Base-by-base conservation (phyloP, 192 early-diverging fungal species). In the Coemansia sp. region DNA sequence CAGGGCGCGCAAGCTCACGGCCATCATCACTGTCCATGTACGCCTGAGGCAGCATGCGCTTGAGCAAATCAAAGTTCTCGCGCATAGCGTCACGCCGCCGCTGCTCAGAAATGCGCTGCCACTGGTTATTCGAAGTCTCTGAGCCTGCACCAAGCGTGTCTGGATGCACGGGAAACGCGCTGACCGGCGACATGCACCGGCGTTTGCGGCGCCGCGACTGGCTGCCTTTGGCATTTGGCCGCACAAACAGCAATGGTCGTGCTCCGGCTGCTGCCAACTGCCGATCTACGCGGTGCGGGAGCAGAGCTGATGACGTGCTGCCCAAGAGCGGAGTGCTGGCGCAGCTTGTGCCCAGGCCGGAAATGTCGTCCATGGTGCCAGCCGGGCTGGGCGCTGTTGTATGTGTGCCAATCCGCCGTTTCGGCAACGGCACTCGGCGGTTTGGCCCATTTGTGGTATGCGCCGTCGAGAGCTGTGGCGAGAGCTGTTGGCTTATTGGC, bases 11-110 rank as follows among this genome's bases (percentile, higher is more conserved):
- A 47, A 83, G 61, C 61, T 83, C 82, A 14, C 82, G 57, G 1
- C 82, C 82, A 47, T 83, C 82, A 31, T 83, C 82, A 56, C 76
- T 75, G 21, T 65, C 64, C 72, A 83, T 75, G 61, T 79, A 75
- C 38, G 22, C 62, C 25, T 70, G 75, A n/a, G 79, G 79, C 16
- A 82, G 69, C 79, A 82, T 82, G 60, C 79, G 74, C 37, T 82
- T 82, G 54, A 82, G 79, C 50, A 82, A 59, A 16, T 82, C 79
- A 67, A 82, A 82, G 67, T 75, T 82, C 53, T 82, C 79, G 5
- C 79, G 79, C 79, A 82, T 82, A 17, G 79, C 79, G 37, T 82
- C 79, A 5, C 79, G 57, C 1, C 79, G 69, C 11, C 79, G 63
- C 51, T 82, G 79, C 61, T 82, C 79, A 9, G 79, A 82, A 37